Base-by-base conservation (phyloP, 306 rosid species). In the Lithocarpus polystachyus region DNA sequence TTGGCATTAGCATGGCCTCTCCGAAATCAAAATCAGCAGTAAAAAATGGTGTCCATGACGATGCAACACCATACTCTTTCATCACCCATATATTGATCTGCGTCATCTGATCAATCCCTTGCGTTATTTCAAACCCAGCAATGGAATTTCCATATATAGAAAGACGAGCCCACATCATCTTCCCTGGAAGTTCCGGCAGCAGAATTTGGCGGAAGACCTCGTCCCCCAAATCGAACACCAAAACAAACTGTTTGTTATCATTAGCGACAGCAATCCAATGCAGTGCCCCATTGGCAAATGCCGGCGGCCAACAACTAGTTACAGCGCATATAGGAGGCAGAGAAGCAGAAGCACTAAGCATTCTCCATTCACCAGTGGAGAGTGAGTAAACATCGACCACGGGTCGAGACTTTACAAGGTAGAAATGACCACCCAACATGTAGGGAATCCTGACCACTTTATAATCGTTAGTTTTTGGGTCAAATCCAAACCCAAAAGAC, bases 1-100 rank as follows among this genome's bases (percentile, higher is more conserved):
- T 5, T 2, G 52, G 14, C 10, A 13, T 9, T 9, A 0, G 4
- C 1, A 11, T 2, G 12, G 52, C 4, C 37, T 1, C 37, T 33
- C 1, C 0, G 37, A 33, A 33, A 1, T 5, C 0, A 33, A 5
- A 33, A 33, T 33, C 37, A 33, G 37, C 37, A 5, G 37, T 33
- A 5, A 1, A 6, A 35, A 37, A 26, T 26, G 11, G 74, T 6
- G 15, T 79, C 87, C 87, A 83, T 19, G 83, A 83, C 7, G 56
- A 74, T 33, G 29, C 75, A 48, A 71, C 75, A 53, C 81, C 83
- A 45, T 83, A 83, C 26, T 79, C 86, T 67, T 75, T 83, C 86
- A 83, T 83, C 5, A 79, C 64, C 87, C 87, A 83, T n/a, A 79
- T 79, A 17, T 55, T 43, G 52, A 61, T 60, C 45, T 11, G 52